These are phyloP conservation scores for Biscogniauxia sp. DNA, from an alignment of 2,329 filamentous ascomycete genomes.

Conservation along the genomic window DNA sequence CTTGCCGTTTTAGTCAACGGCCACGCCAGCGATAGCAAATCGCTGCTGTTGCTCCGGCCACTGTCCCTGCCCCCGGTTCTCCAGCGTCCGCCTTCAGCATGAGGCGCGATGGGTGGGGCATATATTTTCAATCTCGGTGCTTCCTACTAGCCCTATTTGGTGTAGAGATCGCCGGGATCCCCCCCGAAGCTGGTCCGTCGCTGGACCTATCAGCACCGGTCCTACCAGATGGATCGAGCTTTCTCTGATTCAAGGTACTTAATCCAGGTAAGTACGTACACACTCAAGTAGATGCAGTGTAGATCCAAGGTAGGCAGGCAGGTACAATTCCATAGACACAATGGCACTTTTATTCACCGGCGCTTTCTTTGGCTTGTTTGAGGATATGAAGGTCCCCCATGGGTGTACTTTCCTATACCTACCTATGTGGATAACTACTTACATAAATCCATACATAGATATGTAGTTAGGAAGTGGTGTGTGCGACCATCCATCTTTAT, in stretches of 20 bases:
- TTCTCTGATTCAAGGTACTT: neutral
- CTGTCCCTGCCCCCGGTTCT: neutral
- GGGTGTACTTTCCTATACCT: neutral
- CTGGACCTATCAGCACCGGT: neutral
- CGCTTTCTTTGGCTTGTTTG: neutral
- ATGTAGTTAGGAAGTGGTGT: neutral
- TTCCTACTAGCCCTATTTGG: neutral
- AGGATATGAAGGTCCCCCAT: neutral
- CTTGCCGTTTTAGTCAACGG: neutral
- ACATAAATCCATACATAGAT: neutral
- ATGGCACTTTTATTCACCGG: too few species aligned
- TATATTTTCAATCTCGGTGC: neutral
- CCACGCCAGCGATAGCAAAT: neutral
- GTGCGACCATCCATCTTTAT: neutral
- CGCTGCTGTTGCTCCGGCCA: neutral
- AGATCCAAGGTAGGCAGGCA: too few species aligned
- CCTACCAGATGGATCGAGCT: neutral
- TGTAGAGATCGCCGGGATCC: neutral
- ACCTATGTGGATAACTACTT: too few species aligned
- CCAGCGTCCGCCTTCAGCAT: neutral
- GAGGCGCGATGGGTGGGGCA: neutral
- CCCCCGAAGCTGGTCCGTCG: neutral
- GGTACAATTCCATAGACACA: too few species aligned
- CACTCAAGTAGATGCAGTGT: too few species aligned
- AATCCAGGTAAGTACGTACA: too few species aligned